phyloP scores from a whole-genome alignment of 2,329 filamentous ascomycete genomes.

The Anisogramma anomala region DNA sequence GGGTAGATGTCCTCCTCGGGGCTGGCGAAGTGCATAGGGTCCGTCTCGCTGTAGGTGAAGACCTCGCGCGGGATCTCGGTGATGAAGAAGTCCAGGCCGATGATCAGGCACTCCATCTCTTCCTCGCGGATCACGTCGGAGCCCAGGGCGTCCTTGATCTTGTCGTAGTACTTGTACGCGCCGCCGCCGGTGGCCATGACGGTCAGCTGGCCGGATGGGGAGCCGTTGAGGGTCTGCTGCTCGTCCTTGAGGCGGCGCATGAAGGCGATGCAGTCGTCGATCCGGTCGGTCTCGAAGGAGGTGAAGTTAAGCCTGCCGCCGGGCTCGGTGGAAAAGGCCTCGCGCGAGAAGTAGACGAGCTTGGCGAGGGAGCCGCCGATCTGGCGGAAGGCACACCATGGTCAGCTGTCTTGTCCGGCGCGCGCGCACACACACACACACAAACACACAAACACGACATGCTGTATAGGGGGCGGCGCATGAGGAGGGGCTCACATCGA shows the following conservation, averaged over 20 bases:
- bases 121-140: constrained; percentile 88
- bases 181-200: constrained; percentile 95
- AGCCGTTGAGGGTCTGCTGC: constrained; percentile 65
- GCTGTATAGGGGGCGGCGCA: too few relatives aligned
- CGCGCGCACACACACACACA: too few relatives aligned
- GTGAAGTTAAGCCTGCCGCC: constrained; percentile 90
- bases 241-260: constrained; percentile 77
- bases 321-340: constrained; percentile 64
- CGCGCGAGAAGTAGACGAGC: constrained; percentile 91
- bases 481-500: constrained; percentile 59
- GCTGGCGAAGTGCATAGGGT: constrained; percentile 81
- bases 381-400: constrained; percentile 31
- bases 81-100: constrained; percentile 96
- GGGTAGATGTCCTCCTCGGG: constrained; percentile 78
- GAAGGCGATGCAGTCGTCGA: constrained; percentile 87
- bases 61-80: constrained; percentile 95
- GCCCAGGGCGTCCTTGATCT: constrained; percentile 68
- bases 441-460: too few relatives aligned
- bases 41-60: constrained; percentile 85
- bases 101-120: constrained; percentile 97
- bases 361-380: constrained; percentile 95
- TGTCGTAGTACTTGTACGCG: constrained; percentile 93
- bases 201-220: constrained; percentile 59
- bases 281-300: constrained; percentile 89
- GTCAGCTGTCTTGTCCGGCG: not conserved